These are phyloP conservation scores for Mortierella sp. DNA, from an alignment of 371 early-diverging fungal genomes.

Conservation along the genomic window DNA sequence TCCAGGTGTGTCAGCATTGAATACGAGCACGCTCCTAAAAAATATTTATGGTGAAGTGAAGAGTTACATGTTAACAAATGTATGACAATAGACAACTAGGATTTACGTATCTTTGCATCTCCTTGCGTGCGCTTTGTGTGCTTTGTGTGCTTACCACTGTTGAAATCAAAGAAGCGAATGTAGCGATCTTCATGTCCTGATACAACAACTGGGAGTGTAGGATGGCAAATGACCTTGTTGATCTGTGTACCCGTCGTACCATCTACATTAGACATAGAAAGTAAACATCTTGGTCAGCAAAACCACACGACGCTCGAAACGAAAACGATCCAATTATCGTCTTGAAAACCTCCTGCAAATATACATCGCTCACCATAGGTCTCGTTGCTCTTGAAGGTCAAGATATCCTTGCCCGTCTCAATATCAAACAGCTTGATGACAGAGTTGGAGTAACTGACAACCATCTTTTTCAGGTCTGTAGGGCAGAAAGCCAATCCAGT, in stretches of 20 bases:
- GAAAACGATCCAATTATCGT: not conserved
- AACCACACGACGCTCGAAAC: not conserved
- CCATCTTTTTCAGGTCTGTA: slow-evolving; percentile 71
- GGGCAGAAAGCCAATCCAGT: slow-evolving; percentile 81
- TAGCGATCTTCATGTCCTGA: slow-evolving; percentile 87
- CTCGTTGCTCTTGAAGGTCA: slow-evolving; percentile 71
- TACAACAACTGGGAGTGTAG: slow-evolving; percentile 79
- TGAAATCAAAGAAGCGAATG: slow-evolving; percentile 85
- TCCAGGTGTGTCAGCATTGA: slow-evolving; percentile 52
- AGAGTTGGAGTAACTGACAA: slow-evolving; percentile 79
- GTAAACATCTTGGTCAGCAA: not conserved
- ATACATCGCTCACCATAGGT: slow-evolving; percentile 68
- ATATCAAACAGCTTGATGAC: slow-evolving; percentile 81
- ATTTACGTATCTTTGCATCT: not conserved
- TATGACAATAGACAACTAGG: not conserved
- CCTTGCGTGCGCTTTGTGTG: not conserved
- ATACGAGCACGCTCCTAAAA: slow-evolving; percentile 34
- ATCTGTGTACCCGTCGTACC: slow-evolving; percentile 80
- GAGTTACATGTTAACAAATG: not conserved
- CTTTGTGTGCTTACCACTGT: slow-evolving; percentile 65
- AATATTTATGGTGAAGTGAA: not conserved
- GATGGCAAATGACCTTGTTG: slow-evolving; percentile 83
- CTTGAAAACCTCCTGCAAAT: not conserved
- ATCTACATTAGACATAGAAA: slow-evolving; percentile 59
- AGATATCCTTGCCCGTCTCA: slow-evolving; percentile 77